These are phyloP conservation scores for Pholiota molesta DNA, from an alignment of 768 basidiomycete species.

Conservation along the genomic window DNA sequence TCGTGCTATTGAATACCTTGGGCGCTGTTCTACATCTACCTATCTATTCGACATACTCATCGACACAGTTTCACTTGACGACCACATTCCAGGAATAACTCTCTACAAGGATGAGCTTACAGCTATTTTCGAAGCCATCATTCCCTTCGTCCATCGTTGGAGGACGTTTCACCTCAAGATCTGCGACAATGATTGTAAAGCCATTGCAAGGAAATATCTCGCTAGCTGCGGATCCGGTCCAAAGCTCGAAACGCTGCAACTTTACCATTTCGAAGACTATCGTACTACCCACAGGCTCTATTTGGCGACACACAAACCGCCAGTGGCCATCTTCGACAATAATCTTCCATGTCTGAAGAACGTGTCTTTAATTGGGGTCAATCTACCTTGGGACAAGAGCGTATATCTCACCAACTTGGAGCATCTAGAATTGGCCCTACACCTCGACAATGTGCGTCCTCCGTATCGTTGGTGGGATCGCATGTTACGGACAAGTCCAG, in stretches of 20 bases:
- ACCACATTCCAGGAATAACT: slow-evolving; percentile 52
- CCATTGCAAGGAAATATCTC: slow-evolving; percentile 51
- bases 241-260: slow-evolving; percentile 58
- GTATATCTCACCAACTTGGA: slow-evolving; percentile 53
- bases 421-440: slow-evolving; percentile 60
- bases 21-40: slow-evolving; percentile 31
- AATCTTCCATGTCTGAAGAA: slow-evolving; percentile 52
- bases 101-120: slow-evolving; percentile 55
- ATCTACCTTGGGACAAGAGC: slow-evolving; percentile 58
- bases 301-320: slow-evolving; percentile 57
- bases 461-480: slow-evolving; percentile 55
- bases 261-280: slow-evolving; percentile 69
- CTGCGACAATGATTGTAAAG: slow-evolving; percentile 61
- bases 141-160: slow-evolving; percentile 54
- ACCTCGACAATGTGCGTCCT: slow-evolving; percentile 60
- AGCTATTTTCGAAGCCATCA: slow-evolving; percentile 45
- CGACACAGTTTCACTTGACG: slow-evolving; percentile 53
- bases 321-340: slow-evolving; percentile 60
- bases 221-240: slow-evolving; percentile 55
- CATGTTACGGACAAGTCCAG: slow-evolving; percentile 54
- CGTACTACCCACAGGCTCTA: slow-evolving; percentile 51
- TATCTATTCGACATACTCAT: slow-evolving; percentile 56
- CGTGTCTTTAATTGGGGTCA: slow-evolving; percentile 66
- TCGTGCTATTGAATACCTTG: slow-evolving; percentile 50
- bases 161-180: slow-evolving; percentile 63